phyloP scores from a whole-genome alignment of 805 yeast species.

The Metschnikowia borealis region DNA sequence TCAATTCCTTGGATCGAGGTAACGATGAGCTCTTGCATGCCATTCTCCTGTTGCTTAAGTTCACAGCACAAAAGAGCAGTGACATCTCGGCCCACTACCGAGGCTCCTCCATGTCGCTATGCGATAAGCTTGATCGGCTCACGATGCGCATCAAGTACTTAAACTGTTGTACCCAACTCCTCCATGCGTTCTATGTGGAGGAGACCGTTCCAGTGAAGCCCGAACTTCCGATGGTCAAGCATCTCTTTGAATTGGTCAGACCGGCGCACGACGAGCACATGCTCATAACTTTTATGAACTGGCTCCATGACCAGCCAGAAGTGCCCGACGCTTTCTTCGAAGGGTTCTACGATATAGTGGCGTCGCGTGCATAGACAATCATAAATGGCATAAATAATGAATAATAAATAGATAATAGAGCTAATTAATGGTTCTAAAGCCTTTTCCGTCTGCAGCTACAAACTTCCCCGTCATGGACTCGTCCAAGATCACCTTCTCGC shows the following conservation, averaged over 20 bases:
- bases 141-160: background rate
- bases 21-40: slow-evolving; percentile 28
- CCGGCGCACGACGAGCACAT: slow-evolving; percentile 5
- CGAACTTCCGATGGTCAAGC: background rate
- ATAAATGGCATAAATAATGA: background rate
- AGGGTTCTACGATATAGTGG: slow-evolving; percentile 4
- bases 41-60: slow-evolving; percentile 8
- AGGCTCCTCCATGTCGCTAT: background rate
- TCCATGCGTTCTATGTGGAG: slow-evolving; percentile 3
- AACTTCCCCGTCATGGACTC: slow-evolving; percentile 33
- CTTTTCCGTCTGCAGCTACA: slow-evolving; percentile 19
- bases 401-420: background rate
- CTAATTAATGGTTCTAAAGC: slow-evolving; percentile 2
- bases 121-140: slow-evolving; percentile 2
- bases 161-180: background rate
- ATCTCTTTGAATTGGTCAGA: slow-evolving; percentile 6
- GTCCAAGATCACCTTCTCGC: slow-evolving; percentile 12
- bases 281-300: slow-evolving; percentile 7
- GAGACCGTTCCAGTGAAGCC: background rate
- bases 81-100: slow-evolving; percentile 7
- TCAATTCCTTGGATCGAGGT: slow-evolving; percentile 15
- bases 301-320: slow-evolving; percentile 10
- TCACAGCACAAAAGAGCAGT: slow-evolving; percentile 4
- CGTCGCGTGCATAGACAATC: background rate
- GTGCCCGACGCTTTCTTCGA: background rate